These are phyloP conservation scores for Pythium rhizo-oryzae DNA, from an alignment of 352 stramenopile genomes.

Conservation along the genomic window DNA sequence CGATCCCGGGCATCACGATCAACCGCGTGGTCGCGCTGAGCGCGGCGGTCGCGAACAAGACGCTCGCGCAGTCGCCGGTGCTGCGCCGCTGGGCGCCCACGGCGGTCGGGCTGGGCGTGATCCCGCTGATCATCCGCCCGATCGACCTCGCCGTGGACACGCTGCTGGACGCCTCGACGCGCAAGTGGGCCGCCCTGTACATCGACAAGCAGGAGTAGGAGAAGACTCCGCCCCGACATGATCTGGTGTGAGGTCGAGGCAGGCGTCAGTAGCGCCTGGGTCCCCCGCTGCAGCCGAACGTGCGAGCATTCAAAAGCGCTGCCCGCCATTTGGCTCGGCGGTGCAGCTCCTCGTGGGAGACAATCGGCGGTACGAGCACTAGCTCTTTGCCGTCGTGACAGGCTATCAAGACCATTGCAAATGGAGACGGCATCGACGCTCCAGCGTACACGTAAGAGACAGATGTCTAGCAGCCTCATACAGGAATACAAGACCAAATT, in stretches of 20 bases:
- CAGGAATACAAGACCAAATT: neutral
- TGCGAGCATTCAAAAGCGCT: too few relatives aligned
- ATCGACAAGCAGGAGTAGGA: conserved; percentile 34
- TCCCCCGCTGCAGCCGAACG: too few relatives aligned
- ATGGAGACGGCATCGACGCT: too few relatives aligned
- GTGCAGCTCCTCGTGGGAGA: too few relatives aligned
- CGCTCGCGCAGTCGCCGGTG: conserved; percentile 44
- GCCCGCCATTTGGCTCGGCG: too few relatives aligned
- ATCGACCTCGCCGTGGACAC: conserved; percentile 75
- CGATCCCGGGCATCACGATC: conserved; percentile 86
- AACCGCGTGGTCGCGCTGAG: conserved; percentile 72
- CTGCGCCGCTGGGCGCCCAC: conserved; percentile 67
- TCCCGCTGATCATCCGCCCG: conserved; percentile 89
- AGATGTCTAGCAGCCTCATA: neutral
- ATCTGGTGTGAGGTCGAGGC: too few relatives aligned
- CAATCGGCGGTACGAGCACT: too few relatives aligned
- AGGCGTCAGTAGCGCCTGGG: too few relatives aligned
- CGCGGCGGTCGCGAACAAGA: conserved; percentile 37
- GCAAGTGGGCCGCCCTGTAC: conserved; percentile 45
- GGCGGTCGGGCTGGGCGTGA: conserved; percentile 73
- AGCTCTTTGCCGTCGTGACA: too few relatives aligned
- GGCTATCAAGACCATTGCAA: too few relatives aligned
- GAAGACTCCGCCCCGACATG: too few relatives aligned
- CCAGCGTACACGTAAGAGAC: too few relatives aligned
- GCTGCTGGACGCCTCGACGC: conserved; percentile 55